Evolutionary conservation across 2,329 filamentous ascomycete genomes (phyloP).

Genomic region (Penicillium sp.): DNA sequence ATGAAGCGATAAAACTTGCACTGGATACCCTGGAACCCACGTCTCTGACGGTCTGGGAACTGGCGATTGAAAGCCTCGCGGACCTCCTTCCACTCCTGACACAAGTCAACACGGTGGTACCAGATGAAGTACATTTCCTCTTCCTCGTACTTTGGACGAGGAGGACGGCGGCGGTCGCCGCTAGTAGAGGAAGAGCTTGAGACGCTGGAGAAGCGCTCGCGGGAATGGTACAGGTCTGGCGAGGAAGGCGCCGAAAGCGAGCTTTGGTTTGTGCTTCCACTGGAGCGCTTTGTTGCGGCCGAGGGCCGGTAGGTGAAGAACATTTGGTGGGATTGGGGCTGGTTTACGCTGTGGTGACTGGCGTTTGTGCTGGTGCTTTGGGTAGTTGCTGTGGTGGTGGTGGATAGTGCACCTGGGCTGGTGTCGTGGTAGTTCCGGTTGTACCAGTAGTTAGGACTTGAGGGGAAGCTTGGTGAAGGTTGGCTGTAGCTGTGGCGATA

Average conservation of each 20-base stretch:
- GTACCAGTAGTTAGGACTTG: slow-evolving; percentile 32
- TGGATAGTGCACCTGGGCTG: slow-evolving; percentile 14
- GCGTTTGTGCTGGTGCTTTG: slow-evolving; percentile 14
- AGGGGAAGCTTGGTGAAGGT: slow-evolving; percentile 30
- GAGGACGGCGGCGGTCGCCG: slow-evolving; percentile 40
- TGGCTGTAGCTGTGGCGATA: slow-evolving; percentile 19
- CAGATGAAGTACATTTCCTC: slow-evolving; percentile 52
- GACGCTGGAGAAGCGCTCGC: slow-evolving; percentile 43
- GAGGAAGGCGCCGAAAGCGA: slow-evolving; percentile 23
- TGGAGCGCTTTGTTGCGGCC: neutral
- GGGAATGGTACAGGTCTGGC: slow-evolving; percentile 35
- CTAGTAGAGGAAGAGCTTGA: slow-evolving; percentile 40
- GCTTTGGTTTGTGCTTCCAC: slow-evolving; percentile 10
- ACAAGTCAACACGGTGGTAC: slow-evolving; percentile 49
- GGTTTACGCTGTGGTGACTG: neutral
- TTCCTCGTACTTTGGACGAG: slow-evolving; percentile 47
- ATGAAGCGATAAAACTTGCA: slow-evolving; percentile 53
- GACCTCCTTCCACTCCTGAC: slow-evolving; percentile 48
- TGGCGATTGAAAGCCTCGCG: slow-evolving; percentile 44
- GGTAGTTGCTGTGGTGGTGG: slow-evolving; percentile 16
- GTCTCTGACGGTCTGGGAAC: slow-evolving; percentile 41
- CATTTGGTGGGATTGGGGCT: neutral
- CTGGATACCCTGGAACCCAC: slow-evolving; percentile 47
- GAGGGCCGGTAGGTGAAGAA: slow-evolving; percentile 2
- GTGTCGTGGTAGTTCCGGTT: slow-evolving; percentile 22